These are phyloP conservation scores for Botryosphaeria agaves DNA, from an alignment of 2,329 filamentous ascomycete genomes.

Conservation along the genomic window DNA sequence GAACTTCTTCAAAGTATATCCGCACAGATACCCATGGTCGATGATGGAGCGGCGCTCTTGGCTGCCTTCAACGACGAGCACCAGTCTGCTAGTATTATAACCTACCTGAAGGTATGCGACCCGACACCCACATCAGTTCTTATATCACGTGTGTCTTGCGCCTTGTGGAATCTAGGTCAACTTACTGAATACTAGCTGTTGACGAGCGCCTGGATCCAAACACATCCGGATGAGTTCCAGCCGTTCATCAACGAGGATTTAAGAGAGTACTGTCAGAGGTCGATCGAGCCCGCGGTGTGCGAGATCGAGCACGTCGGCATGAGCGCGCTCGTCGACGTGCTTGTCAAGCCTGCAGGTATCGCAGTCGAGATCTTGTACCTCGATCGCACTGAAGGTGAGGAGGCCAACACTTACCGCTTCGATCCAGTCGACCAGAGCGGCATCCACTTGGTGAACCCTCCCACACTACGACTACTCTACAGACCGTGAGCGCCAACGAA, in stretches of 20 bases:
- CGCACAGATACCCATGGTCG: slow-evolving; percentile 34
- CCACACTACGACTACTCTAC: slow-evolving; percentile 50
- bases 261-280: slow-evolving; percentile 49
- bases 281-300: slow-evolving; percentile 55
- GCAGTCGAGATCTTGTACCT: slow-evolving; percentile 81
- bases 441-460: slow-evolving; percentile 20
- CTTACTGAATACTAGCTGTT: no score
- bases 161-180: no score
- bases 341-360: slow-evolving; percentile 64
- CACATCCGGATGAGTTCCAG: slow-evolving; percentile 49
- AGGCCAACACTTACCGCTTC: slow-evolving; percentile 56
- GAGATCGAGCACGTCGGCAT: slow-evolving; percentile 91
- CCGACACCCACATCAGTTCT: no score
- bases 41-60: slow-evolving; percentile 40
- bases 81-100: slow-evolving; percentile 60
- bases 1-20: slow-evolving; percentile 48
- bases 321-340: slow-evolving; percentile 55
- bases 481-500: slow-evolving; percentile 34
- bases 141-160: no score
- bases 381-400: slow-evolving; percentile 62
- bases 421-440: slow-evolving; percentile 30
- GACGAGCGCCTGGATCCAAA: slow-evolving; percentile 70
- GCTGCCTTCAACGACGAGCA: slow-evolving; percentile 57
- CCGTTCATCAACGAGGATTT: slow-evolving; percentile 48
- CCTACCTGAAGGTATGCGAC: slow-evolving; percentile 60